These are phyloP conservation scores for Cocos nucifera DNA, from an alignment of 176 grass and related monocot genomes.

Conservation along the genomic window DNA sequence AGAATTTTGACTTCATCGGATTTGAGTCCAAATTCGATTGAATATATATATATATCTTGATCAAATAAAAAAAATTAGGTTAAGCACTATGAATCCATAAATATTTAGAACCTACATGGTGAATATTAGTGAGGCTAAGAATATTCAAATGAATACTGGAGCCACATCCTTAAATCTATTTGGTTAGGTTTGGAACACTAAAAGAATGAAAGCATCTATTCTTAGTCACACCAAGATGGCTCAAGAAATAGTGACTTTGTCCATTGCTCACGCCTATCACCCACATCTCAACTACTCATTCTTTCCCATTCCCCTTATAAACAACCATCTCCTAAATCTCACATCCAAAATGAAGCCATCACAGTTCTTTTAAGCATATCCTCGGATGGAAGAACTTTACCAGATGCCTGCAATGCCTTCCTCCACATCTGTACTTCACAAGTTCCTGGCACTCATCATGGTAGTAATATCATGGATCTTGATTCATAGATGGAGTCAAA, in stretches of 20 bases:
- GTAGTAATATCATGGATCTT: conserved; percentile 50
- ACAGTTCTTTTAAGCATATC: conserved; percentile 15
- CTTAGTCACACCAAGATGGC: conserved; percentile 59
- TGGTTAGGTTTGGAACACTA: conserved; percentile 53
- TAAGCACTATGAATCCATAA: no score
- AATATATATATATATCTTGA: no score
- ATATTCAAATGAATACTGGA: no score
- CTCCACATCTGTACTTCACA: conserved; percentile 28
- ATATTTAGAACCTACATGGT: no score
- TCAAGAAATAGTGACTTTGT: conserved; percentile 13
- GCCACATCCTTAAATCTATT: background rate
- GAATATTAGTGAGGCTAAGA: no score
- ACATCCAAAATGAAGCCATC: conserved; percentile 12
- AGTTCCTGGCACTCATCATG: conserved; percentile 36
- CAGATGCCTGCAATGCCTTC: conserved; percentile 2
- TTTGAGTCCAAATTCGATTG: no score
- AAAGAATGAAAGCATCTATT: conserved; percentile 64
- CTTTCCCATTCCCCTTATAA: conserved; percentile 7
- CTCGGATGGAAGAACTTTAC: conserved; percentile 48
- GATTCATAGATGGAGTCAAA: conserved; percentile 62
- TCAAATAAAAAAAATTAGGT: no score
- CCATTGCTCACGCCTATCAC: background rate
- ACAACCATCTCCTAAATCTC: conserved; percentile 21
- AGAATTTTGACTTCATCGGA: no score
- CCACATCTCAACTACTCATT: conserved; percentile 40